Evolutionary conservation across 805 yeast species (phyloP), one percentile per base, ranked within the genome.

Genomic region (Candida berthetii): DNA sequence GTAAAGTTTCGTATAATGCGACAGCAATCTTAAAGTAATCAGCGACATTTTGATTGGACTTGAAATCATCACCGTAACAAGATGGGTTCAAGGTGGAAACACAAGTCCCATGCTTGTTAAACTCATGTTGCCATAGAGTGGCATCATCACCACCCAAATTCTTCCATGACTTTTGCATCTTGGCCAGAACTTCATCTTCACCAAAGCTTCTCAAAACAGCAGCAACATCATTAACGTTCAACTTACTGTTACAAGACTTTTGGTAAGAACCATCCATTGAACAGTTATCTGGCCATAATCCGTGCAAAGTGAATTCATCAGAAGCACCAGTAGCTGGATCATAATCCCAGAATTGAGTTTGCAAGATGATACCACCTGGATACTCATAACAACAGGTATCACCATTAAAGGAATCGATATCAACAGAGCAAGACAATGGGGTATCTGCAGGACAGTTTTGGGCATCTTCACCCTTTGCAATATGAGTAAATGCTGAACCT

Each of bases 311-410:
- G 65, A 85, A 88, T 45, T 74, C 64, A 40, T 85, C 78, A 32
- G 71, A 65, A 2, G 87, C 86, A 5, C 93, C 93, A 39, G 78
- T 68, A 1, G 86, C 74, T 1, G 93, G 90, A 45, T 68, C 63
- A 56, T 83, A 85, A 62, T 90, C 95, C 97, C 97, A 90, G 65
- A 90, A 89, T 58, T 90, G 98, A 0, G 97, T 85, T 57, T 78
- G 85, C 39, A 90, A 62, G 31, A 90, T 67, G 14, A 87, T 71
- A 6, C 97, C 97, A 37, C 95, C 91, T 9, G 90, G 90, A 37
- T 76, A 74, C 56, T 89, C 96, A 58, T 81, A 86, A 63, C 97
- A 90, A 57, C 97, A 90, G 3, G 77, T 57, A 58, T 87, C 80
- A 0, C 59, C 64, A 3, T 77, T 67, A 2, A 66, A 69, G 0